Evolutionary conservation across 2,329 filamentous ascomycete genomes (phyloP).

Genomic region (Scolecobasidium constrictum): DNA sequence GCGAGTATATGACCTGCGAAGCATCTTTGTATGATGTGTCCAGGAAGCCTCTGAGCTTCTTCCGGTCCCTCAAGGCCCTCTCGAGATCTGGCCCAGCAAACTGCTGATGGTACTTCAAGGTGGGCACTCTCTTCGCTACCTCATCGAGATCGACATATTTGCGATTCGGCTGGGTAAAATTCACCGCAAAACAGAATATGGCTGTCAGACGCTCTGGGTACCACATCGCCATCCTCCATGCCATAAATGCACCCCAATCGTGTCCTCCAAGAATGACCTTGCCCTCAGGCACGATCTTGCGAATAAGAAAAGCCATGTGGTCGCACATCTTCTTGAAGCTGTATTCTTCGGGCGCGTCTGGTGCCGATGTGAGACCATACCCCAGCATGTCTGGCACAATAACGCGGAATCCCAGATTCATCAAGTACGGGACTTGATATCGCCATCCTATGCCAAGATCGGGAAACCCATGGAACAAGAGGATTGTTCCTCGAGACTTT

Average conservation of each 20-base stretch:
- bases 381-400: slow-evolving; percentile 58
- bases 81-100: slow-evolving; percentile 52
- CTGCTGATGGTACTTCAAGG: slow-evolving; percentile 69
- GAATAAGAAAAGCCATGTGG: slow-evolving; percentile 18
- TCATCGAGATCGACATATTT: background rate
- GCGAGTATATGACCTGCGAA: background rate
- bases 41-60: slow-evolving; percentile 59
- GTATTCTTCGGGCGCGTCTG: slow-evolving; percentile 52
- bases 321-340: slow-evolving; percentile 45
- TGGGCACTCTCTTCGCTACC: background rate
- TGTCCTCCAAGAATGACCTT: slow-evolving; percentile 77
- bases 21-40: slow-evolving; percentile 22
- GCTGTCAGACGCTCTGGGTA: slow-evolving; percentile 29
- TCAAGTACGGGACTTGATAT: slow-evolving; percentile 70
- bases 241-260: slow-evolving; percentile 50
- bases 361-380: slow-evolving; percentile 49
- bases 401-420: slow-evolving; percentile 63
- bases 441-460: slow-evolving; percentile 81
- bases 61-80: slow-evolving; percentile 37
- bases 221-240: slow-evolving; percentile 32
- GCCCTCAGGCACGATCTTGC: slow-evolving; percentile 17
- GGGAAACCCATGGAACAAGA: slow-evolving; percentile 64
- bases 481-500: slow-evolving; percentile 24
- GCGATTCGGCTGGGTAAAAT: background rate
- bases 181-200: slow-evolving; percentile 15